Evolutionary conservation across 1,284 basidiomycete species (phyloP).

Genomic region (Pyrrhoderma noxium): DNA sequence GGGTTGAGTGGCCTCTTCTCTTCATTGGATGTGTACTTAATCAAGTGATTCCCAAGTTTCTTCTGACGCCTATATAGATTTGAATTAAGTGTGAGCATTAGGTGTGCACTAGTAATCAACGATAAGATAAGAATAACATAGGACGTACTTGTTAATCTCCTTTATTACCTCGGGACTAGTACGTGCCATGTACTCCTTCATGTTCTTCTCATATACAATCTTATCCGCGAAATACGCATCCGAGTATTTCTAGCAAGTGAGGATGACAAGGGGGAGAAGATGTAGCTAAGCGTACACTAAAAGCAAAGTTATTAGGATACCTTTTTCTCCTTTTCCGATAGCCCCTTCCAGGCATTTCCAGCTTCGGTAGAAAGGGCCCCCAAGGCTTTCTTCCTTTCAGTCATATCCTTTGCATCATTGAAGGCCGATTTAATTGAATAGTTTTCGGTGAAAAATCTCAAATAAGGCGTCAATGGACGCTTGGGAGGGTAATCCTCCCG

Average conservation of each 20-base stretch:
- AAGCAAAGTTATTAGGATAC: slow-evolving; percentile 12
- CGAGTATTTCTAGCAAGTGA: no score
- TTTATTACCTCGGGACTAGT: slow-evolving; percentile 16
- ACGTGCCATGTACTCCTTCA: slow-evolving; percentile 10
- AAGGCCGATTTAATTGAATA: no score
- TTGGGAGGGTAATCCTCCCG: neutral
- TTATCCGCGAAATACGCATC: no score
- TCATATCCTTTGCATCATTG: no score
- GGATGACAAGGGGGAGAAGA: no score
- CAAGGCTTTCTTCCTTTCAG: neutral
- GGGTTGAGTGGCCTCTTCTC: neutral
- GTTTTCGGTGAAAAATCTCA: neutral
- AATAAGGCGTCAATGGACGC: slow-evolving; percentile 8
- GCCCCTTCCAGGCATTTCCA: slow-evolving; percentile 12
- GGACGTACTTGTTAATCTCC: slow-evolving; percentile 15
- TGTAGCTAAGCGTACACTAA: no score
- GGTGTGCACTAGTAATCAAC: neutral
- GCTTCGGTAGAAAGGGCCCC: slow-evolving; percentile 1
- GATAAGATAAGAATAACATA: neutral
- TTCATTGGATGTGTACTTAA: neutral
- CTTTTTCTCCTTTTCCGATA: slow-evolving; percentile 23
- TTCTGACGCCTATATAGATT: slow-evolving; percentile 6
- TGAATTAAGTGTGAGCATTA: neutral
- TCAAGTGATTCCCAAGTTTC: neutral
- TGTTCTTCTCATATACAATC: neutral